Evolutionary conservation across 2,329 filamentous ascomycete species (phyloP).

Genomic region (Xylaria sp.): DNA sequence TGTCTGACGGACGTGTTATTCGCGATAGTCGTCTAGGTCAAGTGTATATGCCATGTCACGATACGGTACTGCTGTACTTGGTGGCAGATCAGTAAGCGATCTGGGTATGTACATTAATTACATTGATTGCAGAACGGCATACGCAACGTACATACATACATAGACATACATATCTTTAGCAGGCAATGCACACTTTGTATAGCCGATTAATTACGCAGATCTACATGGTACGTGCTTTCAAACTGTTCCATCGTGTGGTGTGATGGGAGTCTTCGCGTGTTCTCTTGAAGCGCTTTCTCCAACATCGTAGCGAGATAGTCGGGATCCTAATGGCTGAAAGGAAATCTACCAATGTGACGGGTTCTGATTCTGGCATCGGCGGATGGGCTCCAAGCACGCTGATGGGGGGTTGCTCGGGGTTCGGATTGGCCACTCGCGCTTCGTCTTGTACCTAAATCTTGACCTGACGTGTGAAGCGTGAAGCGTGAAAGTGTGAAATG

Average conservation of each 20-base stretch:
- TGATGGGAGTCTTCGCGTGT: constrained; percentile 14
- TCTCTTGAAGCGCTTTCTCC: constrained; percentile 23
- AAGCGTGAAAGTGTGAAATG: no score
- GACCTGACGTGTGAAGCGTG: not conserved
- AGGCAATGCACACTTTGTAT: constrained; percentile 1
- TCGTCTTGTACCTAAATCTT: constrained; percentile 10
- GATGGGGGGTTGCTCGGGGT: constrained; percentile 29
- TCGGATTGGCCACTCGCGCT: constrained; percentile 26
- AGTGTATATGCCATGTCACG: not conserved
- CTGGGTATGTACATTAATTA: not conserved
- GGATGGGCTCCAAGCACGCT: constrained; percentile 15
- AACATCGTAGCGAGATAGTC: constrained; percentile 2
- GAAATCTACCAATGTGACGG: constrained; percentile 17
- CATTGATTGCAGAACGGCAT: not conserved
- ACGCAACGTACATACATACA: not conserved
- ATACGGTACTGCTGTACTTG: not conserved
- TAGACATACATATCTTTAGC: no score
- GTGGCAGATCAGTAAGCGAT: not conserved
- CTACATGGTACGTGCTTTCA: not conserved
- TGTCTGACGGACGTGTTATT: not conserved
- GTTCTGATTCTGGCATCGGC: constrained; percentile 14
- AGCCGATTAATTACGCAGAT: constrained; percentile 1
- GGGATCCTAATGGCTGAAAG: constrained; percentile 23
- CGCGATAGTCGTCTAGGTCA: not conserved
- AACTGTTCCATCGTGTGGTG: constrained; percentile 8